Percentiles rank a stretch among this genome's conserved stretches.
Conservation (phyloP, 345 rosid genomes). For the Camelina hispida region DNA sequence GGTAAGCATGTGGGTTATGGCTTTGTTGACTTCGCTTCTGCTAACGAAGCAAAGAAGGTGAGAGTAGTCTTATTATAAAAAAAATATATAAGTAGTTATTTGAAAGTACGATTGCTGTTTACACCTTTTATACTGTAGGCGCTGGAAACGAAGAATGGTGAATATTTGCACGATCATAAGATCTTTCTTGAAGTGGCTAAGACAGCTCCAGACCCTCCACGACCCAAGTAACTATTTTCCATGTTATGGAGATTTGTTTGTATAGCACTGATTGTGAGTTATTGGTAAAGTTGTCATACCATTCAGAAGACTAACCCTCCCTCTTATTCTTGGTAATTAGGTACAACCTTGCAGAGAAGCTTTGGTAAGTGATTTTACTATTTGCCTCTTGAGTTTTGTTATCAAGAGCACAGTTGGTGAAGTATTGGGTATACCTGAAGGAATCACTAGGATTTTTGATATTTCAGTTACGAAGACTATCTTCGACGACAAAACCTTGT, state of each 20-base stretch:
- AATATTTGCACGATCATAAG: too few species aligned
- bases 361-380: slow-evolving; percentile 16
- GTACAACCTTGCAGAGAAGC: background rate
- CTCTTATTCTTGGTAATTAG: background rate
- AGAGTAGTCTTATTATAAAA: too few species aligned
- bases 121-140: too few species aligned
- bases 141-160: too few species aligned
- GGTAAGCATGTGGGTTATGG: too few species aligned
- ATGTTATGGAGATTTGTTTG: background rate
- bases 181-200: background rate
- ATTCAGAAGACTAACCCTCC: background rate
- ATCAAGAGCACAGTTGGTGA: background rate
- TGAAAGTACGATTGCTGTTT: too few species aligned
- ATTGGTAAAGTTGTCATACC: too few species aligned
- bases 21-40: too few species aligned
- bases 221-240: background rate
- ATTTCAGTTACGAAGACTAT: background rate
- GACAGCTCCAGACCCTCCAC: too few species aligned
- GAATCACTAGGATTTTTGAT: background rate
- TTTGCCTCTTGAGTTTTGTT: background rate
- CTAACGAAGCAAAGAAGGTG: too few species aligned
- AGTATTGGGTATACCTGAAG: background rate
- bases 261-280: background rate
- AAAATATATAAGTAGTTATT: too few species aligned
- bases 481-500: background rate